These are phyloP conservation scores for Penicillium egyptiacum DNA, from an alignment of 495 filamentous ascomycete genomes.

Conservation along the genomic window DNA sequence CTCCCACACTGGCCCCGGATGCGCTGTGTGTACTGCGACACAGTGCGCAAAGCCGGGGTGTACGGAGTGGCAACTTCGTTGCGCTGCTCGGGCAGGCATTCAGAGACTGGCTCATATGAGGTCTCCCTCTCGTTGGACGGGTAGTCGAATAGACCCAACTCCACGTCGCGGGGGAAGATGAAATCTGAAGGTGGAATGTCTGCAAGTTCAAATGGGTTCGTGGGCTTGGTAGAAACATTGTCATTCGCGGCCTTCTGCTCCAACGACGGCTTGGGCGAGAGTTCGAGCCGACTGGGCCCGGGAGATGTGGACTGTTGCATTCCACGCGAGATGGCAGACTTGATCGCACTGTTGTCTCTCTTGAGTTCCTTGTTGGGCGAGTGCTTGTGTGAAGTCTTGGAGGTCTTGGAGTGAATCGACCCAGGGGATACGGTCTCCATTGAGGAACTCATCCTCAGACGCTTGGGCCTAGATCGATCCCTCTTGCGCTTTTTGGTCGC, in stretches of 20 bases:
- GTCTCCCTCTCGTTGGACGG: neutral
- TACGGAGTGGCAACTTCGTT: neutral
- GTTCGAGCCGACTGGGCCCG: too few species aligned
- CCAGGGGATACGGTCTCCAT: neutral
- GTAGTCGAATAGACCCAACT: neutral
- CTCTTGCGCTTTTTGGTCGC: neutral
- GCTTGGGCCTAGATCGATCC: neutral
- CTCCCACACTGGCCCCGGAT: neutral
- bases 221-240: neutral
- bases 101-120: neutral
- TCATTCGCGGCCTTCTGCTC: neutral
- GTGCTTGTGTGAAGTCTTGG: neutral
- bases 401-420: neutral
- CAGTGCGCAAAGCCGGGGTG: neutral
- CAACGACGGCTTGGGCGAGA: neutral
- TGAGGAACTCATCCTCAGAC: neutral
- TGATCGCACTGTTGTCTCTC: neutral
- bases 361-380: neutral
- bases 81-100: neutral
- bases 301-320: neutral
- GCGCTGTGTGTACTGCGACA: neutral
- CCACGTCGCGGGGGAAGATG: neutral
- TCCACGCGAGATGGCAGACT: neutral
- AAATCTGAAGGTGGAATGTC: neutral
- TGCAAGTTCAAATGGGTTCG: neutral